Percentiles rank a stretch among this genome's conserved stretches.
Evolutionary conservation across 805 yeast genomes (phyloP).

Genomic region (Schwanniomyces yamadae): DNA sequence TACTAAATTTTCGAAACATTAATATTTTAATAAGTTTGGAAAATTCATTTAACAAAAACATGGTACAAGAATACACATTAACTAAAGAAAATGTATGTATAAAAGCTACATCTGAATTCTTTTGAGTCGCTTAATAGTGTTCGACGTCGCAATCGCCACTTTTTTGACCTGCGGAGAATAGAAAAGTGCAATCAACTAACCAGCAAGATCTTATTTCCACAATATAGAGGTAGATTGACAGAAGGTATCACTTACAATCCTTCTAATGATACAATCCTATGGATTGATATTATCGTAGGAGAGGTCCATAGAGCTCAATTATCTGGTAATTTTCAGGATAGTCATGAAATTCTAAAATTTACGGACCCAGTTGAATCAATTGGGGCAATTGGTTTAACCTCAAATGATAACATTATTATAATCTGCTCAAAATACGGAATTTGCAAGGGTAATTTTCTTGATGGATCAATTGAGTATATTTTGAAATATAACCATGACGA

Average conservation of each 20-base stretch:
- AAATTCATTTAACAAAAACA: too few relatives aligned
- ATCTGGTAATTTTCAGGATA: slow-evolving; percentile 12
- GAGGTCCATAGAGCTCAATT: slow-evolving; percentile 36
- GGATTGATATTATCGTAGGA: slow-evolving; percentile 44
- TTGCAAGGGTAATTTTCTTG: slow-evolving; percentile 48
- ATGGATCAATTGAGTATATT: slow-evolving; percentile 38
- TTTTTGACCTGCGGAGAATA: too few relatives aligned
- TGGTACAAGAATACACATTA: slow-evolving; percentile 3
- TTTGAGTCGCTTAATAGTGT: too few relatives aligned
- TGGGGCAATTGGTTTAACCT: slow-evolving; percentile 74
- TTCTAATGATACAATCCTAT: slow-evolving; percentile 49
- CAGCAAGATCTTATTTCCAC: slow-evolving; percentile 15
- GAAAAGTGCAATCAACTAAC: slow-evolving; percentile 2
- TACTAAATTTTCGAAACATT: too few relatives aligned
- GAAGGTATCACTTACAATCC: slow-evolving; percentile 70
- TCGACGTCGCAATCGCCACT: too few relatives aligned
- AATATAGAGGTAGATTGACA: slow-evolving; percentile 48
- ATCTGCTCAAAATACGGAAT: slow-evolving; percentile 69
- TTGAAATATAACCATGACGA: slow-evolving; percentile 35
- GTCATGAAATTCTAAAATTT: slow-evolving; percentile 41
- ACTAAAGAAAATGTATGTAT: slow-evolving; percentile 6
- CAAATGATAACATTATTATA: slow-evolving; percentile 50
- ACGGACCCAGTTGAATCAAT: slow-evolving; percentile 41
- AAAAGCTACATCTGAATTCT: too few relatives aligned
- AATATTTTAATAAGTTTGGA: too few relatives aligned